A percentile compares a stretch with the other conserved stretches of the same genome.
Evolutionary conservation across 2,329 filamentous ascomycete species (phyloP).

Genomic region (Didymella pinodella): DNA sequence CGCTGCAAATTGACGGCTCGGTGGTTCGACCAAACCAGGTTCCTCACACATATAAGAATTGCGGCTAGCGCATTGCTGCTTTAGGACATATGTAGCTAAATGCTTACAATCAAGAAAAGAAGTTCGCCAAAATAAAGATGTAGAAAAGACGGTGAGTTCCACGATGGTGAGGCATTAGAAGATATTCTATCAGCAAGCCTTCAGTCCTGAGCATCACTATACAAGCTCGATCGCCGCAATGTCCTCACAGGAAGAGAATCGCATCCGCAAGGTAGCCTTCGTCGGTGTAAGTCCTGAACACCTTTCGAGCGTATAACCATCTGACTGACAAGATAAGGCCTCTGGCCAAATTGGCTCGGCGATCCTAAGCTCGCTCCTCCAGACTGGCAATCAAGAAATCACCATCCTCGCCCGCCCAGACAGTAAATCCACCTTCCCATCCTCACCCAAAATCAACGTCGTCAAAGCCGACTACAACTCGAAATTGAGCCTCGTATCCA

Average conservation of each 20-base stretch:
- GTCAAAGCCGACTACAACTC: slow-evolving; percentile 46
- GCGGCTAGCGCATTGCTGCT: slow-evolving; percentile 4
- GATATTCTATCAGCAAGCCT: background rate
- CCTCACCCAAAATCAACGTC: slow-evolving; percentile 49
- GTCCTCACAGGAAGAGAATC: slow-evolving; percentile 7
- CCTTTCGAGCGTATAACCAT: no score
- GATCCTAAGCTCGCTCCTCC: slow-evolving; percentile 51
- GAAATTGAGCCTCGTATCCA: slow-evolving; percentile 38
- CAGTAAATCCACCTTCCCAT: slow-evolving; percentile 53
- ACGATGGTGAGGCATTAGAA: background rate
- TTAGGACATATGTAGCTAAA: background rate
- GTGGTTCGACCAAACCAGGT: slow-evolving; percentile 1
- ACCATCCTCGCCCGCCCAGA: slow-evolving; percentile 54
- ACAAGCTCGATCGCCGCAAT: background rate
- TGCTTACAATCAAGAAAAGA: background rate
- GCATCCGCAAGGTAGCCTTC: slow-evolving; percentile 45
- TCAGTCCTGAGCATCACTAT: background rate
- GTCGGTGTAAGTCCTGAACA: slow-evolving; percentile 43
- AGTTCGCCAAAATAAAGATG: background rate
- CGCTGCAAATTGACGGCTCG: background rate
- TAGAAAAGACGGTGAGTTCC: background rate
- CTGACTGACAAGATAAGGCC: slow-evolving; percentile 30
- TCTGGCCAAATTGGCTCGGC: slow-evolving; percentile 50
- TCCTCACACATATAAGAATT: slow-evolving; percentile 7
- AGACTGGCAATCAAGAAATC: slow-evolving; percentile 31